Base-by-base conservation (phyloP, 2,329 filamentous ascomycete species). In the Drechslerella stenobrocha region DNA sequence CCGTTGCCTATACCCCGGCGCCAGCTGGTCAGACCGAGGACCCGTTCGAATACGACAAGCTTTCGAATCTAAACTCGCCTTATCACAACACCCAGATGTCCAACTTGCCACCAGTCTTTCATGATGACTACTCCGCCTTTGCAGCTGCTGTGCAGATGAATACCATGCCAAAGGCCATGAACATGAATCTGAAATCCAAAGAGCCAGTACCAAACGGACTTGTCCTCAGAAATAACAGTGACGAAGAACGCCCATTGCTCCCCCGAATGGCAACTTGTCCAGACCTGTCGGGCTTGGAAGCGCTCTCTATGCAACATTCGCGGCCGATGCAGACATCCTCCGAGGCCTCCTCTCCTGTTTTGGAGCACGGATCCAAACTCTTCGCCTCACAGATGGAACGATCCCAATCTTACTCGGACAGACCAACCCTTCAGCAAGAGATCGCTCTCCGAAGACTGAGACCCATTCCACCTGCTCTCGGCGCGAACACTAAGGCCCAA, bases 91-190 rank as follows among this genome's bases (percentile, higher is more conserved):
- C 56, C 5, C 40, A 61, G 9, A 44, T 50, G n/a, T 70, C 61
- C 8, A 42, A 61, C 35, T 60, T 70, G 35, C 66, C 70, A 11
- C 57, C 52, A 37, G 71, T 60, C 26, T 67, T 67, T 30, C 63
- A 67, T n/a, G 63, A 73, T 20, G 71, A 73, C 20, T 73, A 69
- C 26, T 48, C 66, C 32, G 66, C 69, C 9, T 73, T 73, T 23
- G 72, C 72, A 48, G 71, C 63, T 35, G 72, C 72, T 11, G 72
- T 73, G 46, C 63, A 72, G 24, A 70, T 71, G 65, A 71, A 72
- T 32, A 56, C 70, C 4, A 53, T 71, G 58, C 70, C 65, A 13
- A 72, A 70, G 42, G 58, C 70, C 37, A 67, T 67, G 15, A 67
- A 51, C 22, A 67, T 67, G 63, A 60, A 22, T 8, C 42, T 67